Evolutionary conservation across 2,329 filamentous ascomycete species (phyloP), one percentile per base, ranked within the genome.

Genomic region (Sporothrix mexicana): DNA sequence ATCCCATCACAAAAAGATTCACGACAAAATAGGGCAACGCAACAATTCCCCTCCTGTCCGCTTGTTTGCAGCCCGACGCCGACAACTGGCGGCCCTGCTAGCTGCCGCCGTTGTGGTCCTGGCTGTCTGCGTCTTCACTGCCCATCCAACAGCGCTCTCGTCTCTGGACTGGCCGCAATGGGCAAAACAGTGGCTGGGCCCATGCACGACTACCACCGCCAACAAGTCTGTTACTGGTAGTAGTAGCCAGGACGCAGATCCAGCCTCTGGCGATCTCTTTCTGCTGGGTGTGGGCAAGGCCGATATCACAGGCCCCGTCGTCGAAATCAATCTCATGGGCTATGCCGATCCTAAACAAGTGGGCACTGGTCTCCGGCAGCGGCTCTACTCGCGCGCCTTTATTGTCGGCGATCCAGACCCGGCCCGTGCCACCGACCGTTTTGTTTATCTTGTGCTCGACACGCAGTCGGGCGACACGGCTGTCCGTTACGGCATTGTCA

Each of bases 321-420:
- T 95, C 41, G 94, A 97, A 81, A 90, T 97, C 81, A 94, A 93
- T 79, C 88, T 97, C 81, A 96, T 95, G 86, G 95, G 95, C 74
- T 97, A 97, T 83, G 94, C 94, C 41, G 90, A 93, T 79, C 84
- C 89, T 15, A 88, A 88, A 59, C 95, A 98, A 81, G 82, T 92
- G n/a, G 95, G 95, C 62, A 90, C 89, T 6, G 95, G 95, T 36
- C 84, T 98, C 66, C 91, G 94, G 61, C 95, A 98, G 82, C 88
- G 95, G 72, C 85, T 97, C 25, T 95, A 95, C 81, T 93, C 93
- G 17, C 90, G 95, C 72, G 91, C 95, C 0, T 97, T 97, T 81
- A 95, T 97, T 76, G 84, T 97, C 70, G 94, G 92, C 70, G 89
- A 92, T 78, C 82, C 89, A 0, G 89, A 92, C 78, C 82, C 89